Base-by-base conservation (phyloP, 1,139 yeast species). In the Debaryomyces psychrophilus region DNA sequence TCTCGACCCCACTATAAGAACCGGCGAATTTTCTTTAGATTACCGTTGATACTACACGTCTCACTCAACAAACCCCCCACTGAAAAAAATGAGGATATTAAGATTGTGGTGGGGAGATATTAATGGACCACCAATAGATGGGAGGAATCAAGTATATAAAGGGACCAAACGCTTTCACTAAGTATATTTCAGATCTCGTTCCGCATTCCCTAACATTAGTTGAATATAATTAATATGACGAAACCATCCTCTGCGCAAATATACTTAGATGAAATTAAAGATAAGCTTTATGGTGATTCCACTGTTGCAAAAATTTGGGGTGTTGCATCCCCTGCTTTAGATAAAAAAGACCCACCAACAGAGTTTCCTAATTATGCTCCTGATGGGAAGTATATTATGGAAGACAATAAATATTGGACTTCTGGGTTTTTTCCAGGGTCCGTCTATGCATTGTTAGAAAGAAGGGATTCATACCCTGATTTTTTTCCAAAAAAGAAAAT, bases 401-500 rank as follows among this genome's bases (percentile, higher is more conserved):
- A 56, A 22, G 55, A 51, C n/a, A 49, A 52, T 22, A 55, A 57
- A n/a, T 57, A 58, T 51, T 61, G 66, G 66, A 62, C 66, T 1
- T 45, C 60, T 8, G 66, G 66, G 7, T 62, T 60, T 49, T 62
- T 62, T 42, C 65, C 66, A 2, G 66, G 66, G 0, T 52, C 59
- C 4, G 41, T 62, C 2, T 58, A 56, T 43, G 51, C 57, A 2
- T 40, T 62, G 11, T 44, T 54, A 9, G 67, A 62, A 46, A 51
- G 67, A 25, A 36, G 44, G 6, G 45, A 50, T 8, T 49, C 45
- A 47, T 54, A 41, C 28, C 57, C 57, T 7, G n/a, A 29, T 3
- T 39, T 39, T 12, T 54, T 51, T 43, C 45, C 45, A 15, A 9
- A n/a, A 11, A 41, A 44, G 4, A 46, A 45, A 20, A 37, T 58